Evolutionary conservation across 2,329 filamentous ascomycete genomes (phyloP).

Genomic region (Alternaria atra): DNA sequence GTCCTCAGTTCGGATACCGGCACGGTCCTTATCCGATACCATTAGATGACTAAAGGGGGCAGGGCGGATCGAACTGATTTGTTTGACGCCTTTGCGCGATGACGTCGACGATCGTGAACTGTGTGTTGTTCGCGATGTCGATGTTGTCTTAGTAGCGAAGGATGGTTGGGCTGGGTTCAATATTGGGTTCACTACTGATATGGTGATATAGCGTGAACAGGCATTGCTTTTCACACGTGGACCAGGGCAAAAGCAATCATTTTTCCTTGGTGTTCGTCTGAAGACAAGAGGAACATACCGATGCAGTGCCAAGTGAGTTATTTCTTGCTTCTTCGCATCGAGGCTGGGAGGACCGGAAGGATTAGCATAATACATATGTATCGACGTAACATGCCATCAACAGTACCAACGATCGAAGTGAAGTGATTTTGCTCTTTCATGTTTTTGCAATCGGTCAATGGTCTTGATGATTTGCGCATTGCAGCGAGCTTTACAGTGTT

Average conservation of each 20-base stretch:
- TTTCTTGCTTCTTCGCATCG: neutral
- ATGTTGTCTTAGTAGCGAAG: neutral
- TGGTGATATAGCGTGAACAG: conserved; percentile 1
- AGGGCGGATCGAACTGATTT: neutral
- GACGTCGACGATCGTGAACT: conserved; percentile 15
- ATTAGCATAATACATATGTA: neutral
- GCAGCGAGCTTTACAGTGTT: neutral
- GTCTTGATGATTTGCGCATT: neutral
- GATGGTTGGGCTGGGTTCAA: neutral
- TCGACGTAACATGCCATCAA: neutral
- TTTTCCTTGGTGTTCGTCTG: neutral
- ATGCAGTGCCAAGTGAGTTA: neutral
- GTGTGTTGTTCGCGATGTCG: neutral
- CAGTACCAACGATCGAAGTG: neutral
- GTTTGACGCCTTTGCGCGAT: neutral
- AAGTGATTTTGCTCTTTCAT: neutral
- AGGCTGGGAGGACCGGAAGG: neutral
- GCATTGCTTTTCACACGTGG: conserved; percentile 8
- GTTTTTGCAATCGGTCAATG: neutral
- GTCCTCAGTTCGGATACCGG: conserved; percentile 3
- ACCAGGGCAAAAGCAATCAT: neutral
- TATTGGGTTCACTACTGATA: neutral
- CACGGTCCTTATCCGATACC: neutral
- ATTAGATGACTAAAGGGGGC: neutral
- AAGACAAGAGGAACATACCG: neutral